Base-by-base conservation (phyloP, 2,329 filamentous ascomycete species). In the Cladosporium sp. region DNA sequence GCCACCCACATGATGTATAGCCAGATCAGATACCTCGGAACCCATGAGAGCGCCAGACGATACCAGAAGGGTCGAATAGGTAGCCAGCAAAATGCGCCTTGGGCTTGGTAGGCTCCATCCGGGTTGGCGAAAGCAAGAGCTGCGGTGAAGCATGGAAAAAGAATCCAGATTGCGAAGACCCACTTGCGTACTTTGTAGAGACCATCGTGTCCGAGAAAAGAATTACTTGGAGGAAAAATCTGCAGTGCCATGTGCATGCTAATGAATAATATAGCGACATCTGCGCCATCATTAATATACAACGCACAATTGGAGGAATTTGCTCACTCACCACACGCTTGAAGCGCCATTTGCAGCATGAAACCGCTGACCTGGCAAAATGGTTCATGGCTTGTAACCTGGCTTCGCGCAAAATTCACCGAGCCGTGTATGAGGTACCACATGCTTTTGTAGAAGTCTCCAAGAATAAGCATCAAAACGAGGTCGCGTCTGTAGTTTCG, bases 401-500 rank as follows among this genome's bases (percentile, higher is more conserved):
- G 54, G 21, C 86, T 86, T 5, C 76, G 75, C 1, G 76, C 74
- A 36, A 92, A 83, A 23, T 85, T 84, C 23, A 87, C 83, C 2
- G 86, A 78, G 0, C 89, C 85, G 69, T 88, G 89, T 49, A 91
- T 76, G 67, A 92, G 82, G 67, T 89, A 87, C 85, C 88, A 91
- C 2, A 87, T 73, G 2, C 88, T 85, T 75, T 91, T 91, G 76
- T 89, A 85, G 73, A 91, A 84, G 76, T 93, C 90, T 70, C 89
- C 89, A 67, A 88, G 83, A 56, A 94, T 88, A 16, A 93, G 80
- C 46, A 92, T 77, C 83, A 93, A 87, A 65, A 94, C 89, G 63
- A 94, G 83, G 68, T 89, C 87, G 75, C 93, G 89, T 54, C 91
- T 86, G 75, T 93, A 93, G 68, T 84, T 88, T 72, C 89, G 85